Evolutionary conservation across 1,284 basidiomycete genomes (phyloP), one percentile per base, ranked within the genome.

Genomic region (Moesziomyces antarcticus): DNA sequence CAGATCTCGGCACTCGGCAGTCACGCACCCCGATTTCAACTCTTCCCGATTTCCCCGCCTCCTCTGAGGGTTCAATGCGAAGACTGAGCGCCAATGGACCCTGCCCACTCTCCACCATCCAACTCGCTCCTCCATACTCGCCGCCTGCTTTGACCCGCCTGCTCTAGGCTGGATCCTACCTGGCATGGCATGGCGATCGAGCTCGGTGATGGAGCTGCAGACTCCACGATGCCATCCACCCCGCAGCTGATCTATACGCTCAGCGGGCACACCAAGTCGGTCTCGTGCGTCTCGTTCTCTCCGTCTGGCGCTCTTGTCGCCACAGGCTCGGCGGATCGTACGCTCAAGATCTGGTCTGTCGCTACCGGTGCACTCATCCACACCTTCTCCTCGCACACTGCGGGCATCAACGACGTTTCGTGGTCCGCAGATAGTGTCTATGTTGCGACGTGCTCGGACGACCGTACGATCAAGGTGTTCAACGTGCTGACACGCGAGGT

Each of bases 221-320:
- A 49, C 13, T 46, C 42, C 33, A 33, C 13, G 8, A 24, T 22
- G n/a, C 13, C 40, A 13, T 8, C 48, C 6, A 7, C 56, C 33
- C 49, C 56, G 0, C 7, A 56, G 20, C 76, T 85, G 2, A 51
- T 80, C 20, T 85, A 85, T 60, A 85, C 85, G 0, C 76, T 88
- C 0, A 55, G 62, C 9, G 87, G 85, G 0, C 87, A 88, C 77
- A 66, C 79, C 4, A 82, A 85, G 25, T 73, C 82, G 4, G 79
- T 87, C 21, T 86, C 87, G 1, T 78, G 84, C 2, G 64, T 88
- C 20, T 76, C 77, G 20, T 88, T 88, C 79, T 86, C 86, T 1
- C 84, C 84, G 0, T 84, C 86, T 59, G 87, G 87, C 0, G 51
- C 60, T 11, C 80, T 73, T n/a, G 75, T 88, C 9, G 70, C 70